phyloP scores from a whole-genome alignment of 2,329 filamentous ascomycete genomes.

The Dactylellina haptotyla region DNA sequence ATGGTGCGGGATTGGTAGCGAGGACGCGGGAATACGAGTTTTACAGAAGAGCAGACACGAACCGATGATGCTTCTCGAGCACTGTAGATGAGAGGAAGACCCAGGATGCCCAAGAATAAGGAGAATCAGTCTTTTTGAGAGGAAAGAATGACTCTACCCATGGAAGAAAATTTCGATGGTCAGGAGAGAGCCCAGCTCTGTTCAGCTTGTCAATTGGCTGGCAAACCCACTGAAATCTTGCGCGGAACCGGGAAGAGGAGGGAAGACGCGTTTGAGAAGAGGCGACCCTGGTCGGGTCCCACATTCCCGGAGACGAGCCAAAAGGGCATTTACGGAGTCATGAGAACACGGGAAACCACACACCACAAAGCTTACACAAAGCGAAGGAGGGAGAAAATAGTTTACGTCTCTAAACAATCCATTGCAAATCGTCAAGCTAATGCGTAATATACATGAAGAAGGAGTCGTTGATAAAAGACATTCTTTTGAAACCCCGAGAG shows the following conservation, averaged over 20 bases:
- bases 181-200: conserved; percentile 34
- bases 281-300: conserved; percentile 19
- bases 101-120: background rate
- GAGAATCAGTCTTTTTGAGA: conserved; percentile 14
- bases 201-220: conserved; percentile 23
- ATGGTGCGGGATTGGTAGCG: conserved; percentile 42
- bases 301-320: conserved; percentile 42
- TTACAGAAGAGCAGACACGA: conserved; percentile 2
- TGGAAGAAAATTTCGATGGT: conserved; percentile 10
- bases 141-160: conserved; percentile 15
- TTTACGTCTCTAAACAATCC: conserved; percentile 44
- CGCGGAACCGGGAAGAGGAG: conserved; percentile 51
- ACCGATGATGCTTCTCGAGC: conserved; percentile 12
- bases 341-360: background rate
- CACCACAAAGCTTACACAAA: background rate
- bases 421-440: conserved; percentile 52
- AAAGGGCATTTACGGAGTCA: conserved; percentile 32
- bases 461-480: conserved; percentile 44
- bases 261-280: conserved; percentile 40
- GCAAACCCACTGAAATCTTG: conserved; percentile 45
- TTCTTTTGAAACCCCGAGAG: conserved; percentile 52
- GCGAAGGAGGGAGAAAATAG: too few relatives aligned
- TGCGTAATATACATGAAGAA: conserved; percentile 55
- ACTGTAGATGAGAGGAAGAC: background rate
- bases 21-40: conserved; percentile 22